Evolutionary conservation across 2,329 filamentous ascomycete genomes (phyloP).

Genomic region (Emmonsia crescens): DNA sequence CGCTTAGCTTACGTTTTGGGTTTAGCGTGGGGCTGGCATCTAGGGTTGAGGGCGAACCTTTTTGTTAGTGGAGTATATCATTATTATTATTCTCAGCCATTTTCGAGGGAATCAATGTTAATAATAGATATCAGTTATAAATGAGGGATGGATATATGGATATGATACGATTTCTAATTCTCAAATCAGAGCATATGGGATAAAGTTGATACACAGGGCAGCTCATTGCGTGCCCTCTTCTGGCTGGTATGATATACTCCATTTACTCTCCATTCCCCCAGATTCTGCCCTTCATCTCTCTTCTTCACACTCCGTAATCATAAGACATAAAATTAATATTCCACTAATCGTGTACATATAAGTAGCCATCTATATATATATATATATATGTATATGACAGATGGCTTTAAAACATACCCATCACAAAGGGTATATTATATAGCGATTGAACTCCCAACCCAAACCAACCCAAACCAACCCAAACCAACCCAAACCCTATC

Average conservation of each 20-base stretch:
- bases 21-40: conserved; percentile 20
- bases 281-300: too few species aligned
- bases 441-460: not conserved
- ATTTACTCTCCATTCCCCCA: too few species aligned
- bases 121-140: too few species aligned
- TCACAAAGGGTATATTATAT: not conserved
- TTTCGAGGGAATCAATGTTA: too few species aligned
- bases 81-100: too few species aligned
- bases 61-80: too few species aligned
- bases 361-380: not conserved
- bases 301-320: too few species aligned
- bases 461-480: not conserved
- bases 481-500: not conserved
- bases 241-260: too few species aligned
- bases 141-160: too few species aligned
- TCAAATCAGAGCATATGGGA: not conserved
- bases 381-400: not conserved
- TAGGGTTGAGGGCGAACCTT: too few species aligned
- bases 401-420: not conserved
- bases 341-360: not conserved
- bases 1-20: conserved; percentile 30
- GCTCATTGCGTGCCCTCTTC: too few species aligned
- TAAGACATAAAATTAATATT: not conserved
- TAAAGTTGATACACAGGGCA: too few species aligned
- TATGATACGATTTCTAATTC: not conserved